Evolutionary conservation across 495 filamentous ascomycete genomes (phyloP), one percentile per base, ranked within the genome.

Genomic region (Lichenothelia convexa): DNA sequence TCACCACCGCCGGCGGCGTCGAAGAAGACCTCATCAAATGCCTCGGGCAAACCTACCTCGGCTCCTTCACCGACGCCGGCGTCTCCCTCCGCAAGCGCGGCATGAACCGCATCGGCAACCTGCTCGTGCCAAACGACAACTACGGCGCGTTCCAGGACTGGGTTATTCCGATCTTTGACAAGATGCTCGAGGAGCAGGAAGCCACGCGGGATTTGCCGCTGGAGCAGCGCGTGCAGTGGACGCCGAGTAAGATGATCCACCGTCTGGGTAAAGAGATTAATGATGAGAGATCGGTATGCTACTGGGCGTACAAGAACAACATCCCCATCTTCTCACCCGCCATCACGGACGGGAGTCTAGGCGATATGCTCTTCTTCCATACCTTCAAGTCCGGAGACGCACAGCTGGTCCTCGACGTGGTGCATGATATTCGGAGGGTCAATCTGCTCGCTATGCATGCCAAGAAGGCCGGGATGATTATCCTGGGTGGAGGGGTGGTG

Each of bases 21-120:
- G 89, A 99, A 56, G 89, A 99, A 55, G 89, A 95, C 52, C 66
- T 99, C 30, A 95, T 95, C 64, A 99, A 99, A 59, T 95, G 91
- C 45, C 72, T 95, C 1, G 89, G 74, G 3, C 76, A 80, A 15
- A 99, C 91, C 7, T 95, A 95, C 51, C 70, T 94, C 44, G 86
- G 81, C 21, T 71, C 77, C 6, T 95, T 95, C 61, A 62, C 60
- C 32, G 73, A 78, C 0, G 54, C 65, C 0, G 91, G 89, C 2
- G 73, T 78, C 16, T 67, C 68, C 12, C 67, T 95, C 1, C 76
- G 89, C 12, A 61, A 67, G 15, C 75, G 82, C 48, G 89, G 91
- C 1, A 65, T 94, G 36, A 95, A 99, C 52, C 72, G 91, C 11
- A 95, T 95, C 44, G 91, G 91, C 34, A 95, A 95, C 45, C 64